phyloP scores from a whole-genome alignment of 176 grass and related monocot genomes.

The Carex myosuroides region DNA sequence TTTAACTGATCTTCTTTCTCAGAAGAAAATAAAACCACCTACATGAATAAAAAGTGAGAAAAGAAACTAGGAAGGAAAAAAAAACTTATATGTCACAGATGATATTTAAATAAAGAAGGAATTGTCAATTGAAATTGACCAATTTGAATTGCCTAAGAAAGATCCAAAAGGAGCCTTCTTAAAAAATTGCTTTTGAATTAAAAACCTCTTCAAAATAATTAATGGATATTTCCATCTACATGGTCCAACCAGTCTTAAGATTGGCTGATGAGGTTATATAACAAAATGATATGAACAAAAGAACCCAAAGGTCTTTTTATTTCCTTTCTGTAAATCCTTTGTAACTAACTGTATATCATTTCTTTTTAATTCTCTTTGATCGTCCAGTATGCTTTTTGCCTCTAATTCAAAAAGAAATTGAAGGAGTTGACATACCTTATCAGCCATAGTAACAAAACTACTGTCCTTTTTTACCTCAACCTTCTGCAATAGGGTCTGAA shows the following conservation, averaged over 20 bases:
- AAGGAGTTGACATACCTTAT: neutral
- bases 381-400: neutral
- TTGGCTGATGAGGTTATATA: neutral
- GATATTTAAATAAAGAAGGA: neutral
- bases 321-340: neutral
- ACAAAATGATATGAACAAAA: neutral
- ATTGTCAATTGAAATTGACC: neutral
- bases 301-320: neutral
- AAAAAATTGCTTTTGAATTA: neutral
- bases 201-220: neutral
- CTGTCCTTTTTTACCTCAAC: neutral
- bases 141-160: neutral
- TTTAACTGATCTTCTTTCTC: conserved; percentile 1
- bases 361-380: too few relatives aligned
- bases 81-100: neutral
- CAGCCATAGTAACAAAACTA: neutral
- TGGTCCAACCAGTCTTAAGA: neutral
- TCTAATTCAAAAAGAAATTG: neutral
- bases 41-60: neutral
- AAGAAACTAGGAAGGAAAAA: neutral
- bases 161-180: neutral
- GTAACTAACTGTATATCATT: neutral
- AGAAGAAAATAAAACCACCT: neutral
- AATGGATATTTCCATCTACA: neutral
- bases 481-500: conserved; percentile 13